A percentile compares a stretch with the other conserved stretches of the same genome.
Conservation (phyloP, 306 rosid genomes). For the Casuarina cunninghamiana region DNA sequence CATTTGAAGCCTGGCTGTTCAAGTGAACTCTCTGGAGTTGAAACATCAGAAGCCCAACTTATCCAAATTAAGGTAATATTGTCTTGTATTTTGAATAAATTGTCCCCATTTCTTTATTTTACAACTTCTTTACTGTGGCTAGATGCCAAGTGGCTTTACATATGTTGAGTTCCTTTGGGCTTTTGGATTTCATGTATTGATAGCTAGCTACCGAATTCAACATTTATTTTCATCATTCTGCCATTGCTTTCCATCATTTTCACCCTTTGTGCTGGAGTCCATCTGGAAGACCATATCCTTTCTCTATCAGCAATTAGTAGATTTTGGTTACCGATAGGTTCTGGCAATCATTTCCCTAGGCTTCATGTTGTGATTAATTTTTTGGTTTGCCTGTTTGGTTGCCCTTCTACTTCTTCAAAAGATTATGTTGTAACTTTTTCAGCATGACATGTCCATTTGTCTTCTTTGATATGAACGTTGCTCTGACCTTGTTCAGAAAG, state of each 20-base stretch:
- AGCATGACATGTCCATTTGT: neutral
- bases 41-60: slow-evolving; percentile 74
- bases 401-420: neutral
- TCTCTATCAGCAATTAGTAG: neutral
- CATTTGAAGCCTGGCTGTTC: slow-evolving; percentile 92
- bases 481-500: neutral
- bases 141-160: neutral
- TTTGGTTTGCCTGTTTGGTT: neutral
- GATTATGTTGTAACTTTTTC: neutral
- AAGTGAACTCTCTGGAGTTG: slow-evolving; percentile 76
- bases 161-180: neutral
- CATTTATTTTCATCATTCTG: no score
- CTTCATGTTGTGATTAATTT: neutral
- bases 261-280: neutral
- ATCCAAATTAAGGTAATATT: slow-evolving; percentile 78
- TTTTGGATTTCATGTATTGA: neutral
- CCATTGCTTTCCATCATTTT: neutral
- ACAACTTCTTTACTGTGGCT: neutral
- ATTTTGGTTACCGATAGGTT: neutral
- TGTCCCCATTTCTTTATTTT: slow-evolving; percentile 10
- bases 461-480: neutral
- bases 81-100: slow-evolving; percentile 19
- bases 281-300: neutral
- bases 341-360: neutral
- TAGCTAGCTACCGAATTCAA: neutral